Percentiles rank a stretch among this genome's conserved stretches.
phyloP scores from a whole-genome alignment of 192 early-diverging fungal species.

The Martensiomyces pterosporus region DNA sequence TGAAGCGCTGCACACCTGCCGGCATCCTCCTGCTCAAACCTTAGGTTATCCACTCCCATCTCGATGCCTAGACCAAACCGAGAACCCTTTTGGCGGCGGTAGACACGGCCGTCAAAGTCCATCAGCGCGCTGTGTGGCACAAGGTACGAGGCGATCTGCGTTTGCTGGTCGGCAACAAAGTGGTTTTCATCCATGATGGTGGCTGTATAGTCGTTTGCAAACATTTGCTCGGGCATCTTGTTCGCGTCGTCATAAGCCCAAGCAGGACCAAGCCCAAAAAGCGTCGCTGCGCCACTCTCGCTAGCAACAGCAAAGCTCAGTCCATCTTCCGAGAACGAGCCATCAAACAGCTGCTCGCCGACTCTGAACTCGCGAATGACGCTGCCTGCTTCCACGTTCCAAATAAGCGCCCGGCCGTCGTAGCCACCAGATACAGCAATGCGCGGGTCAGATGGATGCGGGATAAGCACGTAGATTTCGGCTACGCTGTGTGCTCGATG shows the following conservation, averaged over 20 bases:
- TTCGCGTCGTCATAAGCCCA: slow-evolving; percentile 37
- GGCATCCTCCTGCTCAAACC: slow-evolving; percentile 53
- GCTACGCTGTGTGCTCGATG: slow-evolving; percentile 32
- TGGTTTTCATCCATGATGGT: slow-evolving; percentile 62
- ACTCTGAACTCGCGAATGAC: slow-evolving; percentile 53
- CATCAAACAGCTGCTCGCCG: slow-evolving; percentile 61
- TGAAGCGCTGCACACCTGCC: slow-evolving; percentile 41
- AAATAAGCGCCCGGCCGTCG: slow-evolving; percentile 76
- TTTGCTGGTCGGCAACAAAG: slow-evolving; percentile 67
- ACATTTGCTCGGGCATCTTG: slow-evolving; percentile 70
- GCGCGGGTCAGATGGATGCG: slow-evolving; percentile 68
- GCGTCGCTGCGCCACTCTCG: slow-evolving; percentile 61
- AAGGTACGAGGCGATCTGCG: slow-evolving; percentile 66
- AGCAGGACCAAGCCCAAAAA: slow-evolving; percentile 64
- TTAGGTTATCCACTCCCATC: slow-evolving; percentile 34
- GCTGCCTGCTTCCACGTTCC: slow-evolving; percentile 64
- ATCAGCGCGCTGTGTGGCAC: slow-evolving; percentile 57
- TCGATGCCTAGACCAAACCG: slow-evolving; percentile 59
- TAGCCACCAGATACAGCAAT: slow-evolving; percentile 76
- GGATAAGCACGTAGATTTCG: slow-evolving; percentile 69
- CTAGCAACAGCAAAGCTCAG: slow-evolving; percentile 68
- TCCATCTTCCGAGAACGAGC: slow-evolving; percentile 74
- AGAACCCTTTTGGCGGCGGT: slow-evolving; percentile 56
- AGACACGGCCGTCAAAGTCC: slow-evolving; percentile 65
- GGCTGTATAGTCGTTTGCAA: slow-evolving; percentile 68